Base-by-base conservation (phyloP, 495 filamentous ascomycete species). In the Usnea hakonensis region DNA sequence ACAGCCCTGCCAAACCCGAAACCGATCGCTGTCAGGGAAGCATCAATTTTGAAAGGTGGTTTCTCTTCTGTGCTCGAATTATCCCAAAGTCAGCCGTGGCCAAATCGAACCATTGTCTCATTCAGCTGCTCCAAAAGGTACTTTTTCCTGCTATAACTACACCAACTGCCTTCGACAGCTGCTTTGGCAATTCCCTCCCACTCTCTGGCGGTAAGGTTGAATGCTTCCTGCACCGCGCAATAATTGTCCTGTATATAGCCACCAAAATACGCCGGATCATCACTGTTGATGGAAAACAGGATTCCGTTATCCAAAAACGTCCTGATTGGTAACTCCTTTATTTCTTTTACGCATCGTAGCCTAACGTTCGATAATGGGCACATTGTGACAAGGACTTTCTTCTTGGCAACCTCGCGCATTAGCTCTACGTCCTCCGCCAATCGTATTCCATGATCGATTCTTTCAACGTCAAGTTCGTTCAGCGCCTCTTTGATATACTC, bases 201-300 rank as follows among this genome's bases (percentile, higher is more conserved):
- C 62, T 91, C 87, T 23, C 74, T 68, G 5, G 84, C 69, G 21
- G 68, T 78, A 63, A 93, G 65, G 36, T 76, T 69, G 72, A 87
- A 87, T 19, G 86, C 85, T 61, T 89, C 87, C 70, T 90, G 85
- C 16, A 90, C 85, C 5, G 83, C 85, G 64, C 84, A 89, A 70
- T 88, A 90, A 65, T 90, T 90, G 68, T 88, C 85, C 62, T 87
- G 73, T 58, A 90, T 84, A 71, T 89, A 90, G 0, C 84, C 86
- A 8, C 87, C 87, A 77, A 91, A 91, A 71, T 91, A 93, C 13
- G 87, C 88, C 53, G 88, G 88, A 70, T 91, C 88, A 69, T 93
- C 87, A 68, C 85, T 87, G 65, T 89, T 89, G 60, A 89, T 82
- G 13, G 83, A 85, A 64, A 89, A 88, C 68, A 74, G 79, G 36